Base-by-base conservation (phyloP, 345 rosid species). In the Melastoma malabathricum region DNA sequence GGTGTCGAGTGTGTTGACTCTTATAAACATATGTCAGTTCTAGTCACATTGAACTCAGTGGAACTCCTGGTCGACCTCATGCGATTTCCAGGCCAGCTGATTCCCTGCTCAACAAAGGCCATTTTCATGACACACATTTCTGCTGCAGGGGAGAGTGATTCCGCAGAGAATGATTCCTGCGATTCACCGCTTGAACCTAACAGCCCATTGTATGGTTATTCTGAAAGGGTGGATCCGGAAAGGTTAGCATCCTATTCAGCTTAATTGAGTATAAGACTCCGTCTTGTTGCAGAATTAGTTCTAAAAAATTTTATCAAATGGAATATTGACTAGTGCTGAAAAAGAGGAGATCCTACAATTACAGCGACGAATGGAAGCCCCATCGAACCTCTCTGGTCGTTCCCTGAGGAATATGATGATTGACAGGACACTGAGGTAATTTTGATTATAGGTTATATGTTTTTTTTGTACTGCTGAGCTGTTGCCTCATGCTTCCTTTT, bases 181-280 rank as follows among this genome's bases (percentile, higher is more conserved):
- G 99, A 92, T 69, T 88, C 99, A 57, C 99, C 95, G 16, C 75
- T 92, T 43, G 99, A 93, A 73, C 99, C 97, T 60, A 93, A 93
- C 25, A 90, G 98, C 72, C 98, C 98, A 55, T 67, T 90, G 44
- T 86, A 82, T 68, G 95, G 85, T 38, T 64, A 61, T 65, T 46
- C 83, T 10, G 93, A 90, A 61, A 75, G 83, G 70, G 50, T 69
- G 59, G 96, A 86, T 64, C 65, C 77, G 65, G 94, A 84, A 68
- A 80, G 89, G 94, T 84, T 34, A 50, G 77, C 56, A 41, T 41
- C 7, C n/a, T 38, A 10, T 53, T 34, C 41, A 34, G 41, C 22
- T 25, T 55, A 39, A 38, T 47, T 54, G 41, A 34, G 41, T 34
- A 34, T 12, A 6, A 34, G 41, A 34, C 12, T 34, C 41, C 12